phyloP scores from a whole-genome alignment of 73 alveolate genomes.

The Paramecium tetraurelia region DNA sequence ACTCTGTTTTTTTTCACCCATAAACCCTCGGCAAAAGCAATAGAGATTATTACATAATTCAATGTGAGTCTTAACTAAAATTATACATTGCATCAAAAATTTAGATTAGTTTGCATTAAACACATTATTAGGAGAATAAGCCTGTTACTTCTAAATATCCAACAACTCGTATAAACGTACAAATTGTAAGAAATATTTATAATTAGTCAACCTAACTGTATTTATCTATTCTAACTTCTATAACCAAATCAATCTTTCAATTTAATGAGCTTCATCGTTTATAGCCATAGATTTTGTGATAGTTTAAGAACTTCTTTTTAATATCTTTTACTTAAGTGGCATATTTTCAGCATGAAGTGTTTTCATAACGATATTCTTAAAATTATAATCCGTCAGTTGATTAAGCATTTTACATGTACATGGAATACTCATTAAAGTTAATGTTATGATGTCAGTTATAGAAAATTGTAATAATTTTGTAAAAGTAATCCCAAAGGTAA shows the following conservation, averaged over 20 bases:
- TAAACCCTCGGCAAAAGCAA: constrained; percentile 9
- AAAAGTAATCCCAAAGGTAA: not conserved
- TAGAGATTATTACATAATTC: not conserved
- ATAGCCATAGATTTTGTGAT: not conserved
- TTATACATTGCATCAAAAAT: not conserved
- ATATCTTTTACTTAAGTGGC: not conserved
- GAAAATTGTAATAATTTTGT: not conserved
- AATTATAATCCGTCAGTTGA: not conserved
- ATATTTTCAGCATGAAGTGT: not conserved
- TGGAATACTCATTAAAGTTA: not conserved
- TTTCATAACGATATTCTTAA: not conserved
- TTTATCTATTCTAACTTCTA: not conserved
- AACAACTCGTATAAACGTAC: not conserved
- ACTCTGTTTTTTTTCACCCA: not conserved
- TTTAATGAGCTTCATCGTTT: not conserved
- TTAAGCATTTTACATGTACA: not conserved
- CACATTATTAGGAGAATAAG: not conserved
- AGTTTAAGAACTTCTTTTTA: not conserved
- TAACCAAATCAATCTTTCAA: not conserved
- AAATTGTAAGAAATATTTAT: constrained; percentile 2
- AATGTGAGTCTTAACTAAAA: not conserved
- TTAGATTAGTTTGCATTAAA: not conserved
- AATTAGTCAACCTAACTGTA: not conserved
- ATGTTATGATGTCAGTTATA: not conserved
- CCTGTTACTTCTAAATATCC: not conserved